Base-by-base conservation (phyloP, 2,329 filamentous ascomycete species). In the Alternaria hordeiaustralica region DNA sequence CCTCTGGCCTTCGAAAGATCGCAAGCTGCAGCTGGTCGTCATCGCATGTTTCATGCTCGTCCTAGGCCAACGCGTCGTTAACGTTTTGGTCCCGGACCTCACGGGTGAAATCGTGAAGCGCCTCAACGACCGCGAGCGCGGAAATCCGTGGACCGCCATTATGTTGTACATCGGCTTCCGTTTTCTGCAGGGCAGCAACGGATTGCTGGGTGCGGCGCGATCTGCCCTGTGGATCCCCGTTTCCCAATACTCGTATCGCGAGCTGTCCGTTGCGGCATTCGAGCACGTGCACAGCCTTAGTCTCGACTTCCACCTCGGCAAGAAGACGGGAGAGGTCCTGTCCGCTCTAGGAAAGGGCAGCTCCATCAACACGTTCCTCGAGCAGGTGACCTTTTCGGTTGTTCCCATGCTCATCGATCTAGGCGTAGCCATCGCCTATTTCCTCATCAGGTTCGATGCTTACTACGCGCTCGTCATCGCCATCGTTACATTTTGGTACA, bases 231-330 rank as follows among this genome's bases (percentile, higher is more conserved):
- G 96, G 96, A 96, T 99, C 55, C 95, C 96, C 0, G 94, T 99
- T 61, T 93, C 94, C 36, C 96, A 99, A 79, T 97, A 98, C 79
- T 97, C 95, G 0, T 99, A 97, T 81, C 91, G 93, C 75, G 93
- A 96, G 68, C 86, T 99, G 62, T 97, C 94, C 6, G 96, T 96
- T 2, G 94, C 96, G 15, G 93, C 95, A 11, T 99, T 99, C 77
- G 95, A 98, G 82, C 96, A 99, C 78, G 96, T 99, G 21, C 96
- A 99, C 80, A 91, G 91, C 55, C 88, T 99, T 33, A 97, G 94
- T 79, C 86, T 98, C 69, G 96, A 98, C 78, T 99, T 99, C 75
- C 96, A 99, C 77, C 87, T 98, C 4, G 94, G 93, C 56, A 99
- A 99, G 82, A 93, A 95, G 75, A 99, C 96, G 0, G 96, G 96